These are phyloP conservation scores for Hymenoscyphus scutula DNA, from an alignment of 2,329 filamentous ascomycete genomes.

Conservation along the genomic window DNA sequence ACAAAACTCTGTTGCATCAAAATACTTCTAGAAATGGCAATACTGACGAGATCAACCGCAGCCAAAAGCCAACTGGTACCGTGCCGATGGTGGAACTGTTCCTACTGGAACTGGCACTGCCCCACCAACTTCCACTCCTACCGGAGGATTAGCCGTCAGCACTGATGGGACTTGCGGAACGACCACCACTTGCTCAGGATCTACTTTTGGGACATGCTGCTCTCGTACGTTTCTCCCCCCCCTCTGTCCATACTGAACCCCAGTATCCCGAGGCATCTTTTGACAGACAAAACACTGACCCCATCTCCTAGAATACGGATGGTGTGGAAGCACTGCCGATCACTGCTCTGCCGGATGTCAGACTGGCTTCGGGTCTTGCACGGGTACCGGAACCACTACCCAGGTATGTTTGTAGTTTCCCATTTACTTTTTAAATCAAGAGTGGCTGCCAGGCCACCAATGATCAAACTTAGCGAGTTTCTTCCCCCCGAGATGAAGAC, in stretches of 20 bases:
- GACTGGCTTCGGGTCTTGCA: slow-evolving; percentile 17
- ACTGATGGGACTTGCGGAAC: slow-evolving; percentile 21
- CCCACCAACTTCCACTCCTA: not conserved
- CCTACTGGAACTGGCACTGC: slow-evolving; percentile 2
- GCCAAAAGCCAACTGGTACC: slow-evolving; percentile 45
- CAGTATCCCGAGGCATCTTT: too few species aligned
- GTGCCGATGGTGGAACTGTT: slow-evolving; percentile 18
- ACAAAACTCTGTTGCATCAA: too few species aligned
- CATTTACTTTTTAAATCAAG: not conserved
- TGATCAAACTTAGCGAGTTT: too few species aligned
- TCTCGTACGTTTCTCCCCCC: too few species aligned
- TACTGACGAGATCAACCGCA: too few species aligned
- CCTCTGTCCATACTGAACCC: too few species aligned
- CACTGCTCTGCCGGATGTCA: slow-evolving; percentile 23
- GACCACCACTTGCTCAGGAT: slow-evolving; percentile 13
- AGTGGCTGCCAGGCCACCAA: not conserved
- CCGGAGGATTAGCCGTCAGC: slow-evolving; percentile 8
- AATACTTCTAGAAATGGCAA: too few species aligned
- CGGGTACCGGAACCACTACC: not conserved
- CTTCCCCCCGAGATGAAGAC: not conserved
- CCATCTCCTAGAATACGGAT: too few species aligned
- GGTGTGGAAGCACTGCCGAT: slow-evolving; percentile 16
- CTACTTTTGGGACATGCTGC: slow-evolving; percentile 24
- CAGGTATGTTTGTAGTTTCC: not conserved
- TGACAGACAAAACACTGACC: too few species aligned